Evolutionary conservation across 78 protist species (phyloP), one percentile per base, ranked within the genome.

Genomic region (Neovahlkampfia damariscottae): DNA sequence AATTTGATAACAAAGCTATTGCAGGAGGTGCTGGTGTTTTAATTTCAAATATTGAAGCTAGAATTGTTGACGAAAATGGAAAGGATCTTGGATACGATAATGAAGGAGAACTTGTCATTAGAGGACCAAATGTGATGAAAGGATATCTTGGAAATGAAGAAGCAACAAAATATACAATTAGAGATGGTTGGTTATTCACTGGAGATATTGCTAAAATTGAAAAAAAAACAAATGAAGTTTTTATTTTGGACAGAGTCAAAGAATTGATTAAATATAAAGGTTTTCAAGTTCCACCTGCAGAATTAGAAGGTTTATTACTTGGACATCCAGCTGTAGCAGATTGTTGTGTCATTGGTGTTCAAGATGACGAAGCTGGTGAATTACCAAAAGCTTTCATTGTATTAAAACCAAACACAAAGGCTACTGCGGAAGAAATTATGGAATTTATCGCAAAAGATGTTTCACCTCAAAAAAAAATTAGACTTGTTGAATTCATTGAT

Each of bases 281-380:
- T 29, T 81, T 82, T 67, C 97, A 94, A 50, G 96, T 94, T 5
- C 78, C 97, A 28, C 96, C 97, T 1, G 93, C 97, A 0, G 96
- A 93, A 83, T 74, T 94, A 3, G 97, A 94, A 77, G 96, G 76
- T 3, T 27, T 76, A 7, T 77, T 92, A 2, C 70, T 86, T n/a
- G 2, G 30, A 0, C 90, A 92, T 41, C 86, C 86, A 31, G 3
- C 8, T n/a, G 79, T 94, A 35, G 39, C 31, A 0, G 97, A 94
- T 71, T 75, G 41, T 5, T 86, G 84, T 38, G 97, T 94, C 1
- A 72, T 92, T 10, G 87, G 85, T 59, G 78, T 80, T 31, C 70
- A 71, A 2, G 84, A 77, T 38, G 92, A 76, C 32, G 74, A 31
- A n/a, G 41, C 41, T 1, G 93, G 94, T 36, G 97, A 94, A 50